Conservation (phyloP, 345 rosid species). For the Adansonia digitata region DNA sequence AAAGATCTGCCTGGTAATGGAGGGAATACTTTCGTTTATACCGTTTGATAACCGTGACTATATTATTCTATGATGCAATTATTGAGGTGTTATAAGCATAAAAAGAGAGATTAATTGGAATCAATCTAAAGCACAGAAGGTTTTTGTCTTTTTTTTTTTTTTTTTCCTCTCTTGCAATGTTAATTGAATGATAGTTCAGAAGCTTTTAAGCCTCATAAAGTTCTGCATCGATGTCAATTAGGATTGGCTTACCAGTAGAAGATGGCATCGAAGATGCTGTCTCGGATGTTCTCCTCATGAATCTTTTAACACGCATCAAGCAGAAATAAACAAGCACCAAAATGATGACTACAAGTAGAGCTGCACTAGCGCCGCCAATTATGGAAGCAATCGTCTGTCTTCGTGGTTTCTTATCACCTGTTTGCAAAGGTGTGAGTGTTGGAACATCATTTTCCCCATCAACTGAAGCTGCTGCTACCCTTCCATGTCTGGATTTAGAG, state of each 20-base stretch:
- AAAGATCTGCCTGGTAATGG: no score
- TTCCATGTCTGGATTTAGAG: constrained; percentile 23
- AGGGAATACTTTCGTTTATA: no score
- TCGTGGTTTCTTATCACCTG: constrained; percentile 25
- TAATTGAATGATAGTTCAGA: no score
- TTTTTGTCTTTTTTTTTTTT: no score
- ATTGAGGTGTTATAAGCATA: not conserved
- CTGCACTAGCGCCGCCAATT: constrained; percentile 34
- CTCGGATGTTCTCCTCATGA: constrained; percentile 25
- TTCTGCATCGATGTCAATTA: not conserved
- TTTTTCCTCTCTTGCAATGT: no score
- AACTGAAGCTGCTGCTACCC: constrained; percentile 21
- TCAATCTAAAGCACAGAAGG: no score
- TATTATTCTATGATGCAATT: not conserved
- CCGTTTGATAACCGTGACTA: no score
- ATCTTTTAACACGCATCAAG: constrained; percentile 34
- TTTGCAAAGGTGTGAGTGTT: constrained; percentile 34
- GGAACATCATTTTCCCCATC: constrained; percentile 30
- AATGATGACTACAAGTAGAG: constrained; percentile 31
- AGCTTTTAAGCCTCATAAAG: no score
- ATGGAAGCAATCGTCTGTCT: constrained; percentile 34
- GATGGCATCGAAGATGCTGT: constrained; percentile 33
- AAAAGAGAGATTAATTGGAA: no score
- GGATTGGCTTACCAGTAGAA: constrained; percentile 27
- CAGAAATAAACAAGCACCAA: constrained; percentile 32